Evolutionary conservation across 1,284 basidiomycete genomes (phyloP), one percentile per base, ranked within the genome.

Genomic region (Hemileia vastatrix): DNA sequence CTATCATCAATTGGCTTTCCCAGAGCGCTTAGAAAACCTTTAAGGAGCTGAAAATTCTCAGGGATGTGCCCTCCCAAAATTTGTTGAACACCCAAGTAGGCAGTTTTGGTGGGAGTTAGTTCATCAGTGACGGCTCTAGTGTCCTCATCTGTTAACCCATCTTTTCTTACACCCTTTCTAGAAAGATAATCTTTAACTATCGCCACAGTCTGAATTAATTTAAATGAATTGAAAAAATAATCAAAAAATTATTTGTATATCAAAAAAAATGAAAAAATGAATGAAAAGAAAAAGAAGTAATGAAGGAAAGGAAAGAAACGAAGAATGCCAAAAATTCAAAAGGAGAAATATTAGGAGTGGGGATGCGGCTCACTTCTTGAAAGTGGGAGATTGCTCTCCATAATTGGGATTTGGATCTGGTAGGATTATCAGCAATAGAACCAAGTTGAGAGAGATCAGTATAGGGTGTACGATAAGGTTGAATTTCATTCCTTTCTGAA

Each of bases 371-470:
- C 43, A 53, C 59, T 27, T 55, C 52, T 50, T 62, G 52, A 21
- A 62, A 43, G 47, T 62, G 53, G 21, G 40, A 62, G 19, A 55
- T 53, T 55, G 21, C 55, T 23, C 60, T 54, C 60, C 60, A 62
- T 6, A 62, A 19, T n/a, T 52, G 60, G 11, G 53, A 55, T 21
- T 36, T 33, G 23, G 45, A 44, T 24, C 54, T 24, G 19, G 53
- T 55, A 3, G 60, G 60, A n/a, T 55, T 50, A 36, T 62, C 60
- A 24, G 44, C 21, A 9, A 53, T 53, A 31, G 52, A 55, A 32
- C 60, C 60, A 19, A 55, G 31, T n/a, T 55, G 60, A 18, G 50
- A 54, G 13, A 62, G 53, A 49, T 62, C 53, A 43, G 60, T 62
- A 19, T 62, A 62, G 18, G n/a, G n/a, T n/a, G n/a, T n/a, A n/a